Evolutionary conservation across 2,329 filamentous ascomycete species (phyloP).

Genomic region (Chrysosporium queenslandicum): DNA sequence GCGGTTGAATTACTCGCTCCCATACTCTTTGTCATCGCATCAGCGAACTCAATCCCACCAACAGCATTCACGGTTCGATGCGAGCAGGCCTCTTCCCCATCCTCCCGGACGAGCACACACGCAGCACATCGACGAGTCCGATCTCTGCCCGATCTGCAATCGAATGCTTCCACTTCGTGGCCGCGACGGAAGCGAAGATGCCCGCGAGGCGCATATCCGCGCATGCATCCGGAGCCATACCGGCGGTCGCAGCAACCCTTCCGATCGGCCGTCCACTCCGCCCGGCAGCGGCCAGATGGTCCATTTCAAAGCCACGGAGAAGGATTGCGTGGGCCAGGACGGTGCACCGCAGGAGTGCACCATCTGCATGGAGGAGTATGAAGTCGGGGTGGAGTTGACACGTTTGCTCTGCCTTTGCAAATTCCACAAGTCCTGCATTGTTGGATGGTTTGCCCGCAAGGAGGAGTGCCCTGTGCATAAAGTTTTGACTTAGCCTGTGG

Average conservation of each 20-base stretch:
- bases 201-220: slow-evolving; percentile 38
- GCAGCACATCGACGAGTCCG: slow-evolving; percentile 31
- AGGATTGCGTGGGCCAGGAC: slow-evolving; percentile 49
- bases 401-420: slow-evolving; percentile 55
- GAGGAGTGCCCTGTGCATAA: slow-evolving; percentile 54
- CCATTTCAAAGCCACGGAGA: slow-evolving; percentile 50
- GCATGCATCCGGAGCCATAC: slow-evolving; percentile 35
- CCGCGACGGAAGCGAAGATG: slow-evolving; percentile 30
- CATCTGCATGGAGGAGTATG: slow-evolving; percentile 57
- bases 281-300: slow-evolving; percentile 29
- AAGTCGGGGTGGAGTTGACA: slow-evolving; percentile 49
- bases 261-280: slow-evolving; percentile 8
- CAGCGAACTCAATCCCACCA: slow-evolving; percentile 5
- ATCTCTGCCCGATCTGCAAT: slow-evolving; percentile 41
- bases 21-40: slow-evolving; percentile 4
- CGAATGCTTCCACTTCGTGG: slow-evolving; percentile 31
- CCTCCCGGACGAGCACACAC: slow-evolving; percentile 17
- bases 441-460: slow-evolving; percentile 51
- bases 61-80: neutral
- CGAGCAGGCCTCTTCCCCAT: slow-evolving; percentile 15
- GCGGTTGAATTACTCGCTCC: neutral
- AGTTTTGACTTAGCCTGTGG: slow-evolving; percentile 17
- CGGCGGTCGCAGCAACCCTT: neutral
- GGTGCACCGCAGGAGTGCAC: slow-evolving; percentile 49
- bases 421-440: slow-evolving; percentile 53